Conservation (phyloP, 2,329 filamentous ascomycete genomes). For the Fusarium neocosmosporiellum region DNA sequence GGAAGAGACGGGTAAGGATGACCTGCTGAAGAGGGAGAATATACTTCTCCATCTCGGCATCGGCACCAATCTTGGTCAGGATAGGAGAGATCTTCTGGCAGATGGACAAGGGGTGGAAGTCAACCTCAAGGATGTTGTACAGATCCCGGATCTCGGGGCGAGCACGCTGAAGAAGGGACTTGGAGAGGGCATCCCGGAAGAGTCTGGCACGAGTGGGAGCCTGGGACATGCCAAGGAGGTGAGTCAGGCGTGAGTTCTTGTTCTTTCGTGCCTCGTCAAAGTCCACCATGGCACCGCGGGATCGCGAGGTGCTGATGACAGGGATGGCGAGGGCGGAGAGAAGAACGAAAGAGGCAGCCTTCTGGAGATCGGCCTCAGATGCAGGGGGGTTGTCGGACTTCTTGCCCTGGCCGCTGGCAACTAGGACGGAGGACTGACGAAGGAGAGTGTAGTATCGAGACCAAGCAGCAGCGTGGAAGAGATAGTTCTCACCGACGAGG, state of each 20-base stretch:
- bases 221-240: conserved; percentile 91
- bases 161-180: conserved; percentile 91
- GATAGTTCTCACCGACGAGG: conserved; percentile 98
- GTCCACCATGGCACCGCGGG: conserved; percentile 94
- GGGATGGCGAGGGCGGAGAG: conserved; percentile 97
- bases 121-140: conserved; percentile 98
- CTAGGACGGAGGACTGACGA: conserved; percentile 85
- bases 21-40: conserved; percentile 96
- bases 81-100: conserved; percentile 99
- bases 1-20: conserved; percentile 97
- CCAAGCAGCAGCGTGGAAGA: conserved; percentile 98
- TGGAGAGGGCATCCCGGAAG: conserved; percentile 96
- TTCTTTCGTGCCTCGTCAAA: conserved; percentile 98
- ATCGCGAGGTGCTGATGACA: conserved; percentile 98
- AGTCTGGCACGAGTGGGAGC: conserved; percentile 89
- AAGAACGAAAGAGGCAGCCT: conserved; percentile 94
- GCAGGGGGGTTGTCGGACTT: conserved; percentile 96
- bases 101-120: conserved; percentile 98
- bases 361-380: conserved; percentile 89
- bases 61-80: conserved; percentile 89
- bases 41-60: conserved; percentile 97
- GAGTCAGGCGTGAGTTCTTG: conserved; percentile 97
- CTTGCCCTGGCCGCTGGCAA: conserved; percentile 86
- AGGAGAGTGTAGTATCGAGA: conserved; percentile 97
- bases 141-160: conserved; percentile 95